Percentiles rank a stretch among this genome's conserved stretches.
Conservation (phyloP, 345 rosid species). For the Microcos paniculata region DNA sequence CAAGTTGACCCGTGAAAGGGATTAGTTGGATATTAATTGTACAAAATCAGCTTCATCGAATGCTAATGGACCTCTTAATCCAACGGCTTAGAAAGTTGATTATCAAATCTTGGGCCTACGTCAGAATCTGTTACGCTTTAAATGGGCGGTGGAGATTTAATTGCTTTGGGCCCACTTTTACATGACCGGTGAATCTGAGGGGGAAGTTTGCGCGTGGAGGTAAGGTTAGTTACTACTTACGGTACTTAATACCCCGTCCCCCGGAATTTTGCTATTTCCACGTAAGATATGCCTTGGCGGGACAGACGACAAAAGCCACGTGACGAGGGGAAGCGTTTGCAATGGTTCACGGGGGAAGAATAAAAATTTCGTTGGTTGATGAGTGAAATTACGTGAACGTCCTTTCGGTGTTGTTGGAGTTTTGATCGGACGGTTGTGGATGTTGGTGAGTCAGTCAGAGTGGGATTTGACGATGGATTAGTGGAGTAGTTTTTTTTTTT, state of each 20-base stretch:
- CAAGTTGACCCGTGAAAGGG: slow-evolving; percentile 23
- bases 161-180: background rate
- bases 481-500: too few relatives aligned
- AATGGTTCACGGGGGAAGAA: background rate
- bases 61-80: slow-evolving; percentile 7
- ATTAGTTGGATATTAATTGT: slow-evolving; percentile 8
- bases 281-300: background rate
- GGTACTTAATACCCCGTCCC: too few relatives aligned
- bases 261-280: background rate
- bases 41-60: slow-evolving; percentile 6
- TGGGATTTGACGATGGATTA: too few relatives aligned
- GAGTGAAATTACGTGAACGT: background rate
- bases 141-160: slow-evolving; percentile 4
- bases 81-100: slow-evolving; percentile 5
- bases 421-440: too few relatives aligned
- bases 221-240: background rate
- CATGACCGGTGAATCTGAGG: background rate
- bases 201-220: background rate
- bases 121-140: background rate
- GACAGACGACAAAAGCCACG: slow-evolving; percentile 8
- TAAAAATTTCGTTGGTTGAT: background rate
- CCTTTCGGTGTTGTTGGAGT: too few relatives aligned
- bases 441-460: too few relatives aligned
- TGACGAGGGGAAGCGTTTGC: background rate
- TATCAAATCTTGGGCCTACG: background rate